Evolutionary conservation across 1,284 basidiomycete genomes (phyloP).

Genomic region (Heterobasidion occidentale): DNA sequence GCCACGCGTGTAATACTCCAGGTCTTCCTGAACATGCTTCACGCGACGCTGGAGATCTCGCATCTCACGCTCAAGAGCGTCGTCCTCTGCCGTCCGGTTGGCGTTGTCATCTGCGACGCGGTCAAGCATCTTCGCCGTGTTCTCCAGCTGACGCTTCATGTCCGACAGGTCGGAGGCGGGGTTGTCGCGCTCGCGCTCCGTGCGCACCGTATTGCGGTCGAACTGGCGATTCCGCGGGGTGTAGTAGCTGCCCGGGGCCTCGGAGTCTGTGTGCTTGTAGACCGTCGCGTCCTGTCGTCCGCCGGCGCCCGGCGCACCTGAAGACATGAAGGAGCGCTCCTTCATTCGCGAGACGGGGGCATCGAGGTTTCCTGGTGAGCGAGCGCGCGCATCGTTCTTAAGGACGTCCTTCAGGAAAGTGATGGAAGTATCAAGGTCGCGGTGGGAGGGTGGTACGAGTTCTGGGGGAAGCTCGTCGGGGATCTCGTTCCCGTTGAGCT

Average conservation of each 20-base stretch:
- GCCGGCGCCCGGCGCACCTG: conserved; percentile 44
- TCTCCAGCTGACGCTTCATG: conserved; percentile 82
- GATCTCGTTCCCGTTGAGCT: conserved; percentile 87
- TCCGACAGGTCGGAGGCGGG: conserved; percentile 70
- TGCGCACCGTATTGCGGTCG: conserved; percentile 79
- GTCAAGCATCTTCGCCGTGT: conserved; percentile 81
- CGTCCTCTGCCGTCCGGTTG: conserved; percentile 69
- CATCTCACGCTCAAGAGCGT: conserved; percentile 85
- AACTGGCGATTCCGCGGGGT: conserved; percentile 85
- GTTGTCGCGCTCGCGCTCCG: conserved; percentile 63
- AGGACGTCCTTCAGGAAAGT: conserved; percentile 89
- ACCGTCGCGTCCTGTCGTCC: conserved; percentile 83
- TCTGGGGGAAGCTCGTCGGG: conserved; percentile 86
- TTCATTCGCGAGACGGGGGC: conserved; percentile 52
- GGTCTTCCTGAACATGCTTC: conserved; percentile 85
- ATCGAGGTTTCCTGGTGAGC: conserved; percentile 44
- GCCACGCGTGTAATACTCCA: conserved; percentile 84
- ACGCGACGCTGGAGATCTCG: conserved; percentile 85
- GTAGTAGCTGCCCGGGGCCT: conserved; percentile 62
- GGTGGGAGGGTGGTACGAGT: conserved; percentile 87
- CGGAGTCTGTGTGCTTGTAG: conserved; percentile 79
- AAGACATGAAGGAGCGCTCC: conserved; percentile 62
- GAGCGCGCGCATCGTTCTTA: conserved; percentile 72
- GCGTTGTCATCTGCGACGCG: conserved; percentile 56
- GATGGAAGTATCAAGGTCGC: conserved; percentile 88